These are phyloP conservation scores for Saitozyma podzolica DNA, from an alignment of 768 basidiomycete genomes.

Conservation along the genomic window DNA sequence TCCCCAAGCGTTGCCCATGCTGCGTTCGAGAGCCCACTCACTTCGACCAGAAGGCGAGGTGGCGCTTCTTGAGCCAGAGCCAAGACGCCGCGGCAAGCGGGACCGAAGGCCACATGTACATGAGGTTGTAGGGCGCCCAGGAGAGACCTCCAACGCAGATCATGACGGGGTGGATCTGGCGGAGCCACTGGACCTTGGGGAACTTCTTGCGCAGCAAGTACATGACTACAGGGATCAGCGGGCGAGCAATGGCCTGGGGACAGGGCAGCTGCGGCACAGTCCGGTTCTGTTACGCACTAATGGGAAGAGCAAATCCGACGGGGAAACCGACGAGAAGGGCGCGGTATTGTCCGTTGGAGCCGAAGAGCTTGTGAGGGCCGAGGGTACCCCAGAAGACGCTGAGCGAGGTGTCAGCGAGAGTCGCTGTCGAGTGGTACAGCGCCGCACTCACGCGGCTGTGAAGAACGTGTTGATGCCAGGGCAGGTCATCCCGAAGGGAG, in stretches of 20 bases:
- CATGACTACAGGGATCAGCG: conserved; percentile 4
- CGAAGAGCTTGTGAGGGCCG: conserved; percentile 53
- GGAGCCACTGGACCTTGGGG: not conserved
- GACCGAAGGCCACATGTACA: conserved; percentile 24
- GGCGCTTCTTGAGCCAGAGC: conserved; percentile 28
- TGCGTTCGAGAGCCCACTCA: not conserved
- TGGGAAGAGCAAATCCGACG: conserved; percentile 68
- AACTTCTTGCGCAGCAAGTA: conserved; percentile 4
- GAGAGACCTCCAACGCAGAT: not conserved
- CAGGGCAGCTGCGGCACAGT: not conserved
- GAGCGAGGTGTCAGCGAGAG: conserved; percentile 7
- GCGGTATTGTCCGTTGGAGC: conserved; percentile 52
- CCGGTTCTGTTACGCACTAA: conserved; percentile 52
- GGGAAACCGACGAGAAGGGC: conserved; percentile 71
- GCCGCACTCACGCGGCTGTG: conserved; percentile 37
- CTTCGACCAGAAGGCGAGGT: conserved; percentile 39
- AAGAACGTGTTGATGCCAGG: conserved; percentile 53
- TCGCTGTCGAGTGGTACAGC: not conserved
- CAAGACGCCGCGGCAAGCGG: conserved; percentile 21
- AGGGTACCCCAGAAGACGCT: conserved; percentile 50
- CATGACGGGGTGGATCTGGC: conserved; percentile 15
- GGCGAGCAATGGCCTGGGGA: not conserved
- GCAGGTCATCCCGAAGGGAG: conserved; percentile 49
- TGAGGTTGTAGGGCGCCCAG: conserved; percentile 23
- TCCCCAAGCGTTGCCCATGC: too few species aligned